Conservation (phyloP, 768 basidiomycete species). For the Trichaptum fuscoviolaceum region DNA sequence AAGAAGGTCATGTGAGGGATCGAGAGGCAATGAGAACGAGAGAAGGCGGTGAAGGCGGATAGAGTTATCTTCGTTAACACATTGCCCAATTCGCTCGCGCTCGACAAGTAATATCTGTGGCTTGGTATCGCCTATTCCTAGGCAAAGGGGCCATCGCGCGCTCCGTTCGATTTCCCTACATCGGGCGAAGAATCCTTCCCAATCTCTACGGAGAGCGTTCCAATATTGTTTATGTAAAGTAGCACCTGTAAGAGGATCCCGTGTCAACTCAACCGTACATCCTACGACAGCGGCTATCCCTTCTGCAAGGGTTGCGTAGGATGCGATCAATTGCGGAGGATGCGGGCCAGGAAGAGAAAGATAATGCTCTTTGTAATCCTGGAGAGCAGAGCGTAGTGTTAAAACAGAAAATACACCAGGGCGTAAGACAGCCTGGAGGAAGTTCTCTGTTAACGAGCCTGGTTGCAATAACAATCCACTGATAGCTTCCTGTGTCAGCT, state of each 20-base stretch:
- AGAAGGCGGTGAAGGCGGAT: conserved; percentile 52
- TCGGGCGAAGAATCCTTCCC: conserved; percentile 92
- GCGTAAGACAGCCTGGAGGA: conserved; percentile 76
- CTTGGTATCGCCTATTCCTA: conserved; percentile 40
- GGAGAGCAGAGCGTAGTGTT: conserved; percentile 76
- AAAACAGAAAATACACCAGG: conserved; percentile 85
- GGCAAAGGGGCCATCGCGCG: conserved; percentile 72
- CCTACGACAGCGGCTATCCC: conserved; percentile 84
- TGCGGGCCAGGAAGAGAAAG: conserved; percentile 56
- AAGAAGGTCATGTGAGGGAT: conserved; percentile 52
- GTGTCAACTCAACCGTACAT: conserved; percentile 69
- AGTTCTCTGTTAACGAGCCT: conserved; percentile 71
- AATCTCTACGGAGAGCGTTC: conserved; percentile 83
- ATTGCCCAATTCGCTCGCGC: conserved; percentile 65
- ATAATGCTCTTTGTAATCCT: conserved; percentile 73
- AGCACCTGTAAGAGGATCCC: conserved; percentile 74
- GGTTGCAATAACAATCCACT: conserved; percentile 73
- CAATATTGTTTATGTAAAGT: conserved; percentile 75
- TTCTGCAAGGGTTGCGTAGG: conserved; percentile 64
- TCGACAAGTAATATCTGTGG: conserved; percentile 59
- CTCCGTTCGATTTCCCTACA: conserved; percentile 88
- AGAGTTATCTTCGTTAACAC: conserved; percentile 64
- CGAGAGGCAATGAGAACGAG: conserved; percentile 34
- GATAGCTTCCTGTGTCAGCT: conserved; percentile 80
- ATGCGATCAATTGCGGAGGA: conserved; percentile 51